Evolutionary conservation across 306 rosid species (phyloP).

Genomic region (Datisca glomerata): DNA sequence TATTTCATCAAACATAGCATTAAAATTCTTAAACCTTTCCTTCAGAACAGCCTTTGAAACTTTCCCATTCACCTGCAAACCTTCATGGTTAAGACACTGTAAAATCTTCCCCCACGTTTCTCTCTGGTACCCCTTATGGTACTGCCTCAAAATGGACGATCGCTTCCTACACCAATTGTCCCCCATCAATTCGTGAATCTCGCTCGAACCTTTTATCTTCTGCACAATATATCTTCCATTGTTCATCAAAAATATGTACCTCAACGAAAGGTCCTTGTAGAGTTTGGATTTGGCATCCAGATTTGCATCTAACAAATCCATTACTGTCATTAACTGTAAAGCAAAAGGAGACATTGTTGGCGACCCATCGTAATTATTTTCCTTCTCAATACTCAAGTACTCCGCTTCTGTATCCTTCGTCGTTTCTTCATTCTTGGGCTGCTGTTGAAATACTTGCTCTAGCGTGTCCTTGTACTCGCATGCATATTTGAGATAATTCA

Average conservation of each 20-base stretch:
- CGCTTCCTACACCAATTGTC: conserved; percentile 58
- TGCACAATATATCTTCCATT: conserved; percentile 73
- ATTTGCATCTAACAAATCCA: conserved; percentile 59
- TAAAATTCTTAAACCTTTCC: conserved; percentile 68
- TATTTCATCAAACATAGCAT: conserved; percentile 58
- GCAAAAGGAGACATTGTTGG: conserved; percentile 34
- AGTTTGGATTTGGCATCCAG: conserved; percentile 46
- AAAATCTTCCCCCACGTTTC: conserved; percentile 70
- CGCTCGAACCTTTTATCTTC: conserved; percentile 52
- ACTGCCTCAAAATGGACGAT: conserved; percentile 38
- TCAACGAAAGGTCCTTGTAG: conserved; percentile 36
- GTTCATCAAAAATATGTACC: conserved; percentile 66
- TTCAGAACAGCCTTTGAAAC: conserved; percentile 42
- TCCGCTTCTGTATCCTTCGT: background rate
- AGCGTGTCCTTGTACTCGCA: conserved; percentile 65
- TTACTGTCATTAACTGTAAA: conserved; percentile 22
- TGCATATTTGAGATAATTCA: conserved; percentile 69
- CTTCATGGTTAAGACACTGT: conserved; percentile 49
- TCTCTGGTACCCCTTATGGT: conserved; percentile 61
- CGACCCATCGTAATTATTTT: conserved; percentile 9
- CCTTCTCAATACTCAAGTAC: no score
- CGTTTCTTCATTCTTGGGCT: background rate
- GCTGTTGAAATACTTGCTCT: conserved; percentile 39
- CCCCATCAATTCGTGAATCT: conserved; percentile 48
- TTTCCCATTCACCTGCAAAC: conserved; percentile 34